Base-by-base conservation (phyloP, 176 grass and related monocot genomes). In the Eleusine coracana region DNA sequence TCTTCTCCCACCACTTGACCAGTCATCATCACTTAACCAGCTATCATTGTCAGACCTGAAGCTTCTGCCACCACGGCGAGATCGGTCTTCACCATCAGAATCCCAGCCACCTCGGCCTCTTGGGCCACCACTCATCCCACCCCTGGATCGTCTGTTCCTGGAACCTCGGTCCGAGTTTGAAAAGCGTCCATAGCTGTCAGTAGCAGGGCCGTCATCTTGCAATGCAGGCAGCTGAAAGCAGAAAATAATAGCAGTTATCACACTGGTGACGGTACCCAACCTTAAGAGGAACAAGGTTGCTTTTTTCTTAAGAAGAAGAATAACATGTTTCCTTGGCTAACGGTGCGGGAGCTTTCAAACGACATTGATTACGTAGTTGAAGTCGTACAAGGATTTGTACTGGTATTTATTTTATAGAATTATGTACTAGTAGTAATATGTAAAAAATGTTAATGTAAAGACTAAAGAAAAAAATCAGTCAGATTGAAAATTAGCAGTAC, bases 131-230 rank as follows among this genome's bases (percentile, higher is more conserved):
- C 88, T 75, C 39, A 4, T 14, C 14, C 49, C 49, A 51, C 14
- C 49, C 11, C 90, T 91, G 25, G 85, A 44, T 15, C 52, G 52
- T 55, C 54, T 72, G 34, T 88, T 88, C 67, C 77, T 87, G 68
- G 84, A 94, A 68, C 83, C 83, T 18, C 83, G 86, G 52, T 92
- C 93, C 1, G 25, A 29, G 63, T 90, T 96, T 39, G 91, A 90
- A 81, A 99, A 99, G 9, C 91, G 84, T 1, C 93, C 93, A 38
- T 99, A 99, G 71, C 81, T 70, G 38, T 99, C 93, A 28, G 80
- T 90, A 69, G 83, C 31, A 67, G 96, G 93, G 13, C 89, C 93
- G 75, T 99, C 96, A 85, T 99, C 96, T 93, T 96, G 96, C 60
- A 99, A 88, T 14, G 83, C 85, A 41, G 96, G 96, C 44, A 99